Evolutionary conservation across 768 basidiomycete genomes (phyloP), one percentile per base, ranked within the genome.

Genomic region (Auriscalpium vulgare): DNA sequence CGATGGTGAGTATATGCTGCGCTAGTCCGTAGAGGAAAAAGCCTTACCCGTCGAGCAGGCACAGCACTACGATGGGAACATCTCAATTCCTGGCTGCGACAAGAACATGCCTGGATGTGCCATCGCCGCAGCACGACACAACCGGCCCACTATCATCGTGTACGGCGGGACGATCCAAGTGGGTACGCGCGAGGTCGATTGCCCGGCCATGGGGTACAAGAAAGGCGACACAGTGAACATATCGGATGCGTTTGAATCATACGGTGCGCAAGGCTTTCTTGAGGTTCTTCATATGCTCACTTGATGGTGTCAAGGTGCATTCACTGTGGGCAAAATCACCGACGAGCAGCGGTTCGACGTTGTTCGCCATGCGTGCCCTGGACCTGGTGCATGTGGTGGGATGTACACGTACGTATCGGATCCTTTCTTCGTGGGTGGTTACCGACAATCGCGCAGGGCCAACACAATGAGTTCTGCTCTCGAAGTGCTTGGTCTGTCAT

Each of bases 61-160:
- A 19, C 91, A 93, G 74, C 83, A 91, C 64, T 92, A 93, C 63
- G 91, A 94, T 58, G 91, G 82, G 11, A 91, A 91, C 64, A 90
- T 93, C 62, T 82, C 87, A 6, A 78, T 92, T 53, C 91, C 91
- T 16, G 90, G 91, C 55, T 93, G 91, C 61, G 91, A 93, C 71
- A 93, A 93, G 74, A 93, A 93, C 66, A 92, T 93, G 91, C 91
- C 91, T 9, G 91, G 89, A 16, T 88, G 86, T 66, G 76, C 91
- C 55, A 90, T 94, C 66, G 91, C 91, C 14, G 91, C 91, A 1
- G 87, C 75, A 40, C 83, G 91, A 51, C 87, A 91, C 72, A 93
- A 94, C 66, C 80, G 91, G 7, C 91, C 91, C 1, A 92, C 91
- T 1, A 82, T 94, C 64, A 86, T 92, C 54, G 78, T 94, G 11